Evolutionary conservation across 164 flowering plant genomes (phyloP).

Genomic region (Vitis labrusca): DNA sequence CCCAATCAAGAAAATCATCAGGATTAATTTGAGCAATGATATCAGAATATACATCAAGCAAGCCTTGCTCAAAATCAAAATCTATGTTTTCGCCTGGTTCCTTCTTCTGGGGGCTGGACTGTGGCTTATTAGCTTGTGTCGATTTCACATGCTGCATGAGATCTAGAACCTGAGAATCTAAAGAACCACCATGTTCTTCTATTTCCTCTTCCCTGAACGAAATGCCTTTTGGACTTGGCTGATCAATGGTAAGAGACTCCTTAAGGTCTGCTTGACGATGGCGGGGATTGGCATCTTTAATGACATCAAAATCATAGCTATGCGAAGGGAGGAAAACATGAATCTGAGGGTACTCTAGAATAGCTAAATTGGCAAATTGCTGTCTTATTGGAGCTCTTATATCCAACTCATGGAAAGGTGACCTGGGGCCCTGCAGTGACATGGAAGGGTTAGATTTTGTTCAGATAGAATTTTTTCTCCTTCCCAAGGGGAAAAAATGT

Average conservation of each 20-base stretch:
- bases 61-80: conserved; percentile 60
- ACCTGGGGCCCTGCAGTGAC: conserved; percentile 53
- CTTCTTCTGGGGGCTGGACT: conserved; percentile 9
- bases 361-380: conserved; percentile 48
- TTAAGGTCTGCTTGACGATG: conserved; percentile 12
- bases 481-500: too few relatives aligned
- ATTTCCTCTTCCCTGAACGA: conserved; percentile 71
- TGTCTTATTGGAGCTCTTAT: conserved; percentile 43
- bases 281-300: conserved; percentile 24
- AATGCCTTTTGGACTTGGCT: conserved; percentile 47
- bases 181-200: conserved; percentile 36
- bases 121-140: not conserved
- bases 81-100: conserved; percentile 27
- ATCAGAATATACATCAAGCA: conserved; percentile 57
- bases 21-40: conserved; percentile 49
- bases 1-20: conserved; percentile 61
- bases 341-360: conserved; percentile 79
- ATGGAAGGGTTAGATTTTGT: not conserved
- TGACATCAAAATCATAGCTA: conserved; percentile 52
- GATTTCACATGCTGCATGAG: conserved; percentile 27
- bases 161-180: conserved; percentile 54
- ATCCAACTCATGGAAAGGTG: conserved; percentile 64
- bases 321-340: conserved; percentile 73
- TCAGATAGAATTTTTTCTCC: not conserved
- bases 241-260: conserved; percentile 20